Base-by-base conservation (phyloP, 148 eudicot genomes). In the Chenopodium suecicum region DNA sequence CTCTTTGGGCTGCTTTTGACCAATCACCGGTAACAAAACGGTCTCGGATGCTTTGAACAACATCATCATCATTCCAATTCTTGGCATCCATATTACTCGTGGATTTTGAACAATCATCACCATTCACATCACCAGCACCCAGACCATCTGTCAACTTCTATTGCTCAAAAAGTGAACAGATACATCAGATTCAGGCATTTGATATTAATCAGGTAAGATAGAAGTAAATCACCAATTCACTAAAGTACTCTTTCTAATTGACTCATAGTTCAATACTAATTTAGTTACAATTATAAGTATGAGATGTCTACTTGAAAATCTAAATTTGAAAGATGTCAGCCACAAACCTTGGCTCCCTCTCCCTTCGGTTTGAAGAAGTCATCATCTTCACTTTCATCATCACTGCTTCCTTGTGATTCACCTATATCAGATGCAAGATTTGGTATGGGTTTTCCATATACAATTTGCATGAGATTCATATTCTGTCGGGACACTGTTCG, bases 21-120 rank as follows among this genome's bases (percentile, higher is more conserved):
- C 94, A 91, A 84, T 91, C 97, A 73, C 94, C 94, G 78, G 94
- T 96, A 56, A 96, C 99, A 89, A 94, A 96, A 52, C 94, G 99
- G 74, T 92, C 89, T 77, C 95, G 90, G 70, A 94, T 90, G 74
- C 87, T 92, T 87, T 86, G 86, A 72, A 86, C 75, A 76, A 80
- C 66, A 70, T 84, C 86, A 63, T 89, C 91, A 75, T 83, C 80
- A 56, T 82, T 87, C 97, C 98, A 94, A 85, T 90, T 88, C 80
- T 81, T 90, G 0, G 48, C 48, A 83, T 63, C 75, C 32, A 73
- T 75, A 80, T 41, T 34, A 72, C 68, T 83, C 50, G 66, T 54
- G 67, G 89, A 92, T 85, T 92, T 94, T 46, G 98, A 91, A 80
- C 92, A 92, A 83, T 96, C 99, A 71, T 91, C 98, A 34, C 41